phyloP scores from a whole-genome alignment of 257 asterid genomes.

The Scutellaria baicalensis region DNA sequence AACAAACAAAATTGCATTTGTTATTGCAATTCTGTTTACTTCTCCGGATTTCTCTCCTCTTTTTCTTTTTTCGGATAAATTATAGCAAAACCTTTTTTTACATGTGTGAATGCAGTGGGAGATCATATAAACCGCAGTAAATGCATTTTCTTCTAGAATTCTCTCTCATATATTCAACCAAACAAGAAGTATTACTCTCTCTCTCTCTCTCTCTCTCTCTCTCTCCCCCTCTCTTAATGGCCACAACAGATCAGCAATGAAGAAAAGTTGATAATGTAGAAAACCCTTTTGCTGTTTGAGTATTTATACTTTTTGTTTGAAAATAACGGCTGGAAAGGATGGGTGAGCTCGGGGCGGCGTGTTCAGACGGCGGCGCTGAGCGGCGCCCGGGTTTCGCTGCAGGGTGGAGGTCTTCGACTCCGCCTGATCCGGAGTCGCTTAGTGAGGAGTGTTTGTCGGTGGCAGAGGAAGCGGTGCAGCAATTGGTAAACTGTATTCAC shows the following conservation, averaged over 20 bases:
- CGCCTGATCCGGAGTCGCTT: conserved; percentile 35
- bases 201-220: too few relatives aligned
- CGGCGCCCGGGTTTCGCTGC: conserved; percentile 3
- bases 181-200: background rate
- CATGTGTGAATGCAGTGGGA: background rate
- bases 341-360: conserved; percentile 24
- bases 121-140: conserved; percentile 13
- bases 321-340: background rate
- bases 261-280: background rate
- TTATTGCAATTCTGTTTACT: background rate
- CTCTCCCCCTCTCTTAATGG: too few relatives aligned
- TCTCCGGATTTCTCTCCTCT: background rate
- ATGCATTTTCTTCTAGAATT: conserved; percentile 8
- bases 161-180: background rate
- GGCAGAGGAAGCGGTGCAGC: conserved; percentile 36
- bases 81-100: background rate
- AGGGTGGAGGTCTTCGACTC: conserved; percentile 7
- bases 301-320: background rate
- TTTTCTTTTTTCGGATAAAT: background rate
- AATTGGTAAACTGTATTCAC: conserved; percentile 37
- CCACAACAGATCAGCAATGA: too few relatives aligned
- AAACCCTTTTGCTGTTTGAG: background rate
- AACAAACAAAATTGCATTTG: background rate
- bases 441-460: conserved; percentile 30
- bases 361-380: background rate